These are phyloP conservation scores for Bidens hawaiensis DNA, from an alignment of 140 eudicot genomes.

Conservation along the genomic window DNA sequence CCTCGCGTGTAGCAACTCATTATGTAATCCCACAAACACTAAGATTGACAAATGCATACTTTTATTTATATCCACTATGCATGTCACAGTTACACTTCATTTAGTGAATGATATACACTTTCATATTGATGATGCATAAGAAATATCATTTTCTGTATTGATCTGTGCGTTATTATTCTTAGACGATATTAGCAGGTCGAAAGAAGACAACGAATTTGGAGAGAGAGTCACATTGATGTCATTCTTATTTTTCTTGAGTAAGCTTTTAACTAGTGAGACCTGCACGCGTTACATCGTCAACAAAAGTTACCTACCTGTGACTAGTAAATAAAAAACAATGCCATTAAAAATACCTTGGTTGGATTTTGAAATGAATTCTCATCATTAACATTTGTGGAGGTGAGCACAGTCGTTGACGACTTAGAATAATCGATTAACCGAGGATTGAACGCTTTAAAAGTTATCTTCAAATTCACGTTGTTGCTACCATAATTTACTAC, in stretches of 20 bases:
- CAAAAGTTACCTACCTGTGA: background rate
- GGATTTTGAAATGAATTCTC: slow-evolving; percentile 75
- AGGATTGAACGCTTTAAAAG: slow-evolving; percentile 44
- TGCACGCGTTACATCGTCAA: slow-evolving; percentile 36
- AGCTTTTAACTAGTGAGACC: slow-evolving; percentile 45
- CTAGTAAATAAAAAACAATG: background rate
- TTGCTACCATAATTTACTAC: slow-evolving; percentile 64
- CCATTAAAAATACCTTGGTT: slow-evolving; percentile 47
- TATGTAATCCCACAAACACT: background rate
- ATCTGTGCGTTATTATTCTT: slow-evolving; percentile 20
- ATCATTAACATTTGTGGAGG: slow-evolving; percentile 58
- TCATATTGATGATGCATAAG: slow-evolving; percentile 13
- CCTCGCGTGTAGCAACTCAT: no score
- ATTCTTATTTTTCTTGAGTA: slow-evolving; percentile 29
- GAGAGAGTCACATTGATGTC: slow-evolving; percentile 36
- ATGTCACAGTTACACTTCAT: slow-evolving; percentile 8
- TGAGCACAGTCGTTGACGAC: slow-evolving; percentile 46
- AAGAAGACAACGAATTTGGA: slow-evolving; percentile 56
- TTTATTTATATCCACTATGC: background rate
- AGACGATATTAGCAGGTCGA: slow-evolving; percentile 44
- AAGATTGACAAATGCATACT: background rate
- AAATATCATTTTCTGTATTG: slow-evolving; percentile 3
- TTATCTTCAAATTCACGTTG: slow-evolving; percentile 47
- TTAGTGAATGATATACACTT: slow-evolving; percentile 4
- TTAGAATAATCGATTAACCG: slow-evolving; percentile 29